These are phyloP conservation scores for Scolecobasidium constrictum DNA, from an alignment of 2,329 filamentous ascomycete genomes.

Conservation along the genomic window DNA sequence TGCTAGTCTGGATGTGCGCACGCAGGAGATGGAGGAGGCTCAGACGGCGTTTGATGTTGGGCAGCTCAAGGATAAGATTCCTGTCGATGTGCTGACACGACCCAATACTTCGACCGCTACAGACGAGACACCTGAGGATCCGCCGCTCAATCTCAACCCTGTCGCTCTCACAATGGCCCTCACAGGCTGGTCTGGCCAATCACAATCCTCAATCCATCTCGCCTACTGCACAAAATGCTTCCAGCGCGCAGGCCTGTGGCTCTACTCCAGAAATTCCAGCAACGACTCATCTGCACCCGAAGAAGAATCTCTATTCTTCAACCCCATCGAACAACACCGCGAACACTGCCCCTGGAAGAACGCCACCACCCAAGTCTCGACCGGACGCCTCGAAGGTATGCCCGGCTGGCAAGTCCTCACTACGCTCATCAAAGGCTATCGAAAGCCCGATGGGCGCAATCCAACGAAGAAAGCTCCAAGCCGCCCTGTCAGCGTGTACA, in stretches of 20 bases:
- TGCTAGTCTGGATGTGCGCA: neutral
- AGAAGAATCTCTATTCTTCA: conserved; percentile 22
- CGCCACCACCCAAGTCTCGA: conserved; percentile 16
- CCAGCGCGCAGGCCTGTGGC: conserved; percentile 81
- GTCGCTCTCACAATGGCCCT: conserved; percentile 24
- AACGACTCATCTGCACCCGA: conserved; percentile 17
- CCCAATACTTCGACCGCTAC: neutral
- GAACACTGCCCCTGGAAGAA: conserved; percentile 32
- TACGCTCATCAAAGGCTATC: conserved; percentile 2
- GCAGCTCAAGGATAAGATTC: neutral
- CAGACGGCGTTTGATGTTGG: conserved; percentile 2
- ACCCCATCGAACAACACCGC: conserved; percentile 26
- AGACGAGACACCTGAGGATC: neutral
- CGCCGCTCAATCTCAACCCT: conserved; percentile 13
- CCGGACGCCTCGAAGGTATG: conserved; percentile 4
- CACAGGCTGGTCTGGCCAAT: conserved; percentile 42
- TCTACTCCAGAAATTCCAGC: conserved; percentile 44
- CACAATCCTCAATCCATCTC: conserved; percentile 55
- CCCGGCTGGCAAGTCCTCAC: conserved; percentile 8
- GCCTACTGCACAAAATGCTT: conserved; percentile 79
- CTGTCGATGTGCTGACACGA: neutral
- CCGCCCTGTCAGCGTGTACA: neutral
- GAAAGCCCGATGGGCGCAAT: neutral
- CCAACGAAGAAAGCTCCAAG: neutral
- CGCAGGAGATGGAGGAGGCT: neutral